Base-by-base conservation (phyloP, 805 yeast genomes). In the Nakazawaea anatomiae region DNA sequence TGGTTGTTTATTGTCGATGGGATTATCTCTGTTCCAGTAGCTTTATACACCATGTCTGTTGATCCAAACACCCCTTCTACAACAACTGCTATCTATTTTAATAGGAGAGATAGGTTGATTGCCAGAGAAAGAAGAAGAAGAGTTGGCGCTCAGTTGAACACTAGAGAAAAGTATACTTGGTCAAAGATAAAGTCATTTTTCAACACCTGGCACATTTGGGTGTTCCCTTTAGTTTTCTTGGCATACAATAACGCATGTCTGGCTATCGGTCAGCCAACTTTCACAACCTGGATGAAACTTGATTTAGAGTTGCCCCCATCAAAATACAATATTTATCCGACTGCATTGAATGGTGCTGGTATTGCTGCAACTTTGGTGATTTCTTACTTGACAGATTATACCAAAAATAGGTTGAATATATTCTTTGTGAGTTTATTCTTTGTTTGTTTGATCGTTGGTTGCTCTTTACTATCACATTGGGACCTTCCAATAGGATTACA, bases 1-100 rank as follows among this genome's bases (percentile, higher is more conserved):
- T 74, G 76, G 76, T 63, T 75, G 67, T 75, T 75, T 56, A 68
- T 75, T 5, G 58, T 75, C 42, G 79, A 75, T 55, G 79, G 73
- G 2, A 61, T 71, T 18, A 60, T 66, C 34, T 60, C 65, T 11
- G 47, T 65, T 25, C 68, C 68, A 5, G 60, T 76, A 36, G 77
- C 71, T 1, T 50, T 73, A 28, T 72, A 73, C 54, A 72, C 78
- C 1, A 57, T 73, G 65, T 54, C 69, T 44, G 70, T 63, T 27
- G 70, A 69, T 55, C 79, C 79, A 46, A 71, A 73, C 56, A 74
- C 77, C 5, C 79, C 80, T 1, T 66, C 73, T 4, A 72, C 76
- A 2, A 70, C 74, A 2, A 67, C 63, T 35, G 69, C 74, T 46
- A 69, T 73, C 70, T 70, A 67, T 53, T 70, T 75, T 52, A 64